Evolutionary conservation across 495 filamentous ascomycete genomes (phyloP).

Genomic region (Filosporella fistucella): DNA sequence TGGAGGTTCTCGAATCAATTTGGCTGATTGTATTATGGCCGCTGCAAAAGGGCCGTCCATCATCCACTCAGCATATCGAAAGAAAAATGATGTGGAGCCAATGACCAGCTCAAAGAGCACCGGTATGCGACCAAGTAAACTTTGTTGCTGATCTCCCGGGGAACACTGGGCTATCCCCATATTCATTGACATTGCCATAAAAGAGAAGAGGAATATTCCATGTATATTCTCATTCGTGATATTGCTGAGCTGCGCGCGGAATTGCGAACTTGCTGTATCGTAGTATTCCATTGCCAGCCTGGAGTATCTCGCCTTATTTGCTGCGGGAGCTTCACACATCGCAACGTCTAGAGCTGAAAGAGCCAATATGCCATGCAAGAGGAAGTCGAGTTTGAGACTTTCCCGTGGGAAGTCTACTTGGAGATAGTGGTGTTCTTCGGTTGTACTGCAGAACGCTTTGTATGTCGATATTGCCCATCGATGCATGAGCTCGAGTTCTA

Average conservation of each 20-base stretch:
- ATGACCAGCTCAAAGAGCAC: constrained; percentile 29
- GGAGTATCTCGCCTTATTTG: constrained; percentile 23
- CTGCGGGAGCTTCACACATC: constrained; percentile 4
- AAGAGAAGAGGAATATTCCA: constrained; percentile 29
- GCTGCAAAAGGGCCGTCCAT: constrained; percentile 24
- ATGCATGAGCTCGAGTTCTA: constrained; percentile 34
- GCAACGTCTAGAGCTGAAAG: constrained; percentile 29
- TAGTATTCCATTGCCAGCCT: constrained; percentile 28
- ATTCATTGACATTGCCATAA: constrained; percentile 27
- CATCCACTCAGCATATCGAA: constrained; percentile 23
- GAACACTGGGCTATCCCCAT: constrained; percentile 24
- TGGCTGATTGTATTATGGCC: constrained; percentile 16
- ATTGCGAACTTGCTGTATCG: constrained; percentile 27
- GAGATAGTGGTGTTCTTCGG: constrained; percentile 26
- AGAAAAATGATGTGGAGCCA: constrained; percentile 23
- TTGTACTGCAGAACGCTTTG: constrained; percentile 26
- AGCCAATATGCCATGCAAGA: constrained; percentile 31
- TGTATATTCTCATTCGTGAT: constrained; percentile 25
- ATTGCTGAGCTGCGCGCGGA: constrained; percentile 24
- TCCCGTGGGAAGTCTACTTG: constrained; percentile 25
- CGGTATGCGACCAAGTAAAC: constrained; percentile 13
- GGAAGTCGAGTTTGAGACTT: constrained; percentile 25
- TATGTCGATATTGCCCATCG: constrained; percentile 31
- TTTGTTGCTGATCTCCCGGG: constrained; percentile 9
- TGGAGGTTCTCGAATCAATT: constrained; percentile 1